phyloP scores from a whole-genome alignment of 1,284 basidiomycete genomes.

The Boletus mariae region DNA sequence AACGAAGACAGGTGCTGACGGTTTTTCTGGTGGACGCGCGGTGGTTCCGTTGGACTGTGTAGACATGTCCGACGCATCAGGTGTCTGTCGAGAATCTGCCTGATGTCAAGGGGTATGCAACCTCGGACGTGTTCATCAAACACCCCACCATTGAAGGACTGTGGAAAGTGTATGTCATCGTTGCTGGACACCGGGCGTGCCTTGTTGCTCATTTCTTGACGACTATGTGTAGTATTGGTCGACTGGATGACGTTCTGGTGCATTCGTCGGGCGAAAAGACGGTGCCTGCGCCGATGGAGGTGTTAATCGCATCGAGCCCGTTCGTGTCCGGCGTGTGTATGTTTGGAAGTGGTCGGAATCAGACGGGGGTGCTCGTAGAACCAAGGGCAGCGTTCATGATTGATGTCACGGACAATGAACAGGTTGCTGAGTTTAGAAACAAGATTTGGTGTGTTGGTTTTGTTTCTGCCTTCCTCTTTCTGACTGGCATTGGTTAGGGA shows the following conservation, averaged over 20 bases:
- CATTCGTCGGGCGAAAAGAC: conserved; percentile 25
- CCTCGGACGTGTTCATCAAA: conserved; percentile 31
- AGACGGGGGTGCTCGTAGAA: conserved; percentile 28
- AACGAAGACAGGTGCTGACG: background rate
- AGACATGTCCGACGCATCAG: conserved; percentile 16
- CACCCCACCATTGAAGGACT: conserved; percentile 32
- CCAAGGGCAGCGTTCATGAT: conserved; percentile 18
- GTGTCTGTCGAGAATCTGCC: conserved; percentile 31
- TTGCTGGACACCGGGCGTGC: background rate
- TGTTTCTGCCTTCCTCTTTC: background rate
- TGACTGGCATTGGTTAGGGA: conserved; percentile 11
- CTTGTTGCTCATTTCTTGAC: background rate
- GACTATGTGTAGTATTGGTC: conserved; percentile 20
- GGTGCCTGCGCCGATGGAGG: conserved; percentile 22
- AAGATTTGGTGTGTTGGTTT: conserved; percentile 21
- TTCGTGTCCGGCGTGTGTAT: conserved; percentile 18
- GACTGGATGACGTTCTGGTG: conserved; percentile 24
- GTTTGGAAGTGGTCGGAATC: conserved; percentile 25
- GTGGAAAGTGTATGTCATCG: conserved; percentile 36
- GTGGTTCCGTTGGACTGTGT: background rate
- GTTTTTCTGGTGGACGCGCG: background rate
- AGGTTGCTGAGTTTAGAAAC: conserved; percentile 23
- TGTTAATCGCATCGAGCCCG: conserved; percentile 6
- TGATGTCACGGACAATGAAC: conserved; percentile 18
- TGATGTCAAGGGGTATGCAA: conserved; percentile 34